Percentiles rank a stretch among this genome's conserved stretches.
phyloP scores from a whole-genome alignment of 2,329 filamentous ascomycete species.

The Sordariomycetes sp. region DNA sequence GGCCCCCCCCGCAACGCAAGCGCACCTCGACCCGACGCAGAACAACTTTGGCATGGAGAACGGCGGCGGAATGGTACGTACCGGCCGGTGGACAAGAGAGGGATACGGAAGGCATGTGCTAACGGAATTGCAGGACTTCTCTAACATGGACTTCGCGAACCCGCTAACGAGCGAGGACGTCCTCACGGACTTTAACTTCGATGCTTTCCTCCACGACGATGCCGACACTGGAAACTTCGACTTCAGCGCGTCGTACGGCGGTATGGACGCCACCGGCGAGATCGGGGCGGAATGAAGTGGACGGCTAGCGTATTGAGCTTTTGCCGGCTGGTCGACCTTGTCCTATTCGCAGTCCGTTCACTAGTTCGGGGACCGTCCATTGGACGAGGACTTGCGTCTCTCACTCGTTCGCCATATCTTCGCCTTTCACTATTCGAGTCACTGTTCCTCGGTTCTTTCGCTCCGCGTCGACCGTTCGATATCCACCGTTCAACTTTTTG shows the following conservation, averaged over 20 bases:
- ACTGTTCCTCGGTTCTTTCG: background rate
- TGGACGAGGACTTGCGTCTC: background rate
- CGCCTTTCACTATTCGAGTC: background rate
- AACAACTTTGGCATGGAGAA: conserved; percentile 36
- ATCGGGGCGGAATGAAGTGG: conserved; percentile 43
- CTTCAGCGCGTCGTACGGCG: conserved; percentile 39
- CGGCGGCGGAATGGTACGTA: conserved; percentile 30
- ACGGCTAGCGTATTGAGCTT: background rate
- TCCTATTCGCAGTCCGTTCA: background rate
- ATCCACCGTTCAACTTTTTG: background rate
- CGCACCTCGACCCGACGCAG: conserved; percentile 36
- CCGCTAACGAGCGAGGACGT: conserved; percentile 44
- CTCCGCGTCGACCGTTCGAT: background rate
- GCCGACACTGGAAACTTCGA: conserved; percentile 38
- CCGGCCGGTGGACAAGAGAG: background rate
- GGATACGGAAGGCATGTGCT: background rate
- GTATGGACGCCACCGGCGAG: conserved; percentile 41
- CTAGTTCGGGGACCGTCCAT: background rate
- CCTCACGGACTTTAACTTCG: conserved; percentile 56
- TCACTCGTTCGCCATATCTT: background rate
- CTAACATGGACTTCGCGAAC: conserved; percentile 42
- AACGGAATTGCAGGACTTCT: conserved; percentile 25
- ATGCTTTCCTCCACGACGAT: conserved; percentile 54
- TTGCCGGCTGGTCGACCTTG: background rate
- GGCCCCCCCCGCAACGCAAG: conserved; percentile 28